These are phyloP conservation scores for Candida xiaguanensis DNA, from an alignment of 805 yeast genomes.

Conservation along the genomic window DNA sequence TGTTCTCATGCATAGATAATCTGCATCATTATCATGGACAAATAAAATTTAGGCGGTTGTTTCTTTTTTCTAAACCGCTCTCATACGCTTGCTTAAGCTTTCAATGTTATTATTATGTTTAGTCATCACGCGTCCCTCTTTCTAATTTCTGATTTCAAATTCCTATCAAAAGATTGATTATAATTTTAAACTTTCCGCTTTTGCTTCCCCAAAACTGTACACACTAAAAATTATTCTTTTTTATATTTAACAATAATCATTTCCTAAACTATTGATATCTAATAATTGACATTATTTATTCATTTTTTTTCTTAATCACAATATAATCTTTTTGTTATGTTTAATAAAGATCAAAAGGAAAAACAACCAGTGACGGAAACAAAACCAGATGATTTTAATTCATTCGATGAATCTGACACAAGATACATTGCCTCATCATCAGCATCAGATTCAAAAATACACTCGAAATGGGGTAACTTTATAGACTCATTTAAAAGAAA, in stretches of 20 bases:
- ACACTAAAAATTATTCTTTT: neutral
- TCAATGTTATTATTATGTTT: neutral
- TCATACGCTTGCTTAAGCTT: neutral
- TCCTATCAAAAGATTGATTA: neutral
- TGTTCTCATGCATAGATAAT: neutral
- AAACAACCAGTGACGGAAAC: slow-evolving; percentile 4
- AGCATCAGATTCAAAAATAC: slow-evolving; percentile 1
- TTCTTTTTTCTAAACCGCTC: neutral
- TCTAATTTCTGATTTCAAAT: neutral
- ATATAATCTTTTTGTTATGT: slow-evolving; percentile 3
- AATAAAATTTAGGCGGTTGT: neutral
- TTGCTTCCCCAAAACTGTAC: slow-evolving; percentile 4
- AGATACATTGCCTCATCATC: slow-evolving; percentile 5
- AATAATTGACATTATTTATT: neutral
- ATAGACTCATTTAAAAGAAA: slow-evolving; percentile 25
- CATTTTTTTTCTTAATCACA: neutral
- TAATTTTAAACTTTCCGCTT: slow-evolving; percentile 3
- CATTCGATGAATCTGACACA: slow-evolving; percentile 6
- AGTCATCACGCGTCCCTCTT: slow-evolving; percentile 5
- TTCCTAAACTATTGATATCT: slow-evolving; percentile 1
- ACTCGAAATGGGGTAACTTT: slow-evolving; percentile 15
- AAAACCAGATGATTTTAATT: slow-evolving; percentile 4
- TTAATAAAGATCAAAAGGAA: slow-evolving; percentile 3
- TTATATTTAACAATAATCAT: slow-evolving; percentile 3
- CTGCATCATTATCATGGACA: neutral